Base-by-base conservation (phyloP, 2,329 filamentous ascomycete species). In the Aureobasidium sp. region DNA sequence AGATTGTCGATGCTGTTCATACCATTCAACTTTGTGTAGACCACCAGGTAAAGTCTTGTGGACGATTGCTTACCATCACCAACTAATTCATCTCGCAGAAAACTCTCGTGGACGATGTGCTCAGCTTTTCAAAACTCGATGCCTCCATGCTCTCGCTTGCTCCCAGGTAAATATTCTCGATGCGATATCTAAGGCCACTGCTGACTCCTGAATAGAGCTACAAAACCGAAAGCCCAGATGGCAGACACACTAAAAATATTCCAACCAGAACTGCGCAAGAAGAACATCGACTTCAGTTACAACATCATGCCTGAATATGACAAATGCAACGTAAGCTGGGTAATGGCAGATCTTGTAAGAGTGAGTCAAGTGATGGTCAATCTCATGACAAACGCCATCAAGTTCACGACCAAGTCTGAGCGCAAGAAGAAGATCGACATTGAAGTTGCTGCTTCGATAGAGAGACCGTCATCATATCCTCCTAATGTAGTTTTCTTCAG, bases 21-120 rank as follows among this genome's bases (percentile, higher is more conserved):
- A 75, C 80, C 0, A 83, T 83, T 23, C 68, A 79, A 10, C 73
- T 82, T 8, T 83, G 81, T 65, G 78, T 82, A 3, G 75, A 74
- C 16, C 81, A 83, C 66, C 81, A 82, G 64, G 54, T 43, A 20
- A n/a, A 45, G 38, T 43, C 36, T n/a, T 9, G 16, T 9, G 23
- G 15, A 16, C 38, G 4, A 31, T 7, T 2, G 4, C 18, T 10
- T 15, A 11, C 11, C 3, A n/a, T 8, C 13, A 2, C 16, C 25
- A 4, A 23, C 54, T 56, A 16, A 56, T 8, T 27, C 18, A 0
- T 7, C 27, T 18, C 2, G 6, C 10, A 56, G 54, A 80, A 79
- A 64, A 79, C 77, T 18, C 73, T 77, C 20, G 73, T 69, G 61
- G 56, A 83, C 75, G 81, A 83, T 75, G 79, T 76, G 71, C 53